Conservation (phyloP, 176 grass and related monocot genomes). For the Sorghum bicolor region DNA sequence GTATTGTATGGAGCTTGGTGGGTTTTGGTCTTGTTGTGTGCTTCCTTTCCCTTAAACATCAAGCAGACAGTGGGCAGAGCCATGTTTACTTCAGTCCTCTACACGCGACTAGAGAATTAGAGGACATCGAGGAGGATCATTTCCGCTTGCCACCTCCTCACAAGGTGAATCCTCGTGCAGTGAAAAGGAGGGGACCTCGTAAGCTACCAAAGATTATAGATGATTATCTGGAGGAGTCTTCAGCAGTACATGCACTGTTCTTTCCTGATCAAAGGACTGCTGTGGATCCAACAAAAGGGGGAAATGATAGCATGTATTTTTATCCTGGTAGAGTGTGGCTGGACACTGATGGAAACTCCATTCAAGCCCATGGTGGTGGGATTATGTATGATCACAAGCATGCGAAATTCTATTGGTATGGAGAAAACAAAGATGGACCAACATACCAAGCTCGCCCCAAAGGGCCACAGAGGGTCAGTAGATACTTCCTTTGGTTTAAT, state of each 20-base stretch:
- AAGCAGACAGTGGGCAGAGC: conserved; percentile 30
- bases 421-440: conserved; percentile 84
- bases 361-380: conserved; percentile 95
- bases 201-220: conserved; percentile 42
- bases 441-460: conserved; percentile 63
- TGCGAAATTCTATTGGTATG: conserved; percentile 84
- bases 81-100: conserved; percentile 28
- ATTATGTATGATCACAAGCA: conserved; percentile 64
- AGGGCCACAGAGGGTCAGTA: conserved; percentile 56
- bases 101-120: conserved; percentile 47
- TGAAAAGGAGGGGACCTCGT: conserved; percentile 54
- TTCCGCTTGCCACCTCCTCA: conserved; percentile 60
- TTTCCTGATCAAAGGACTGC: conserved; percentile 55
- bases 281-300: conserved; percentile 33
- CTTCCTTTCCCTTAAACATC: conserved; percentile 38
- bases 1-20: conserved; percentile 56
- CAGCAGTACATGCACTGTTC: conserved; percentile 65
- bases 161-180: conserved; percentile 66
- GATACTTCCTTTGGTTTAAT: background rate
- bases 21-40: conserved; percentile 48
- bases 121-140: conserved; percentile 64
- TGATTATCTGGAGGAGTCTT: conserved; percentile 87
- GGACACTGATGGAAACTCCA: conserved; percentile 77
- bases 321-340: conserved; percentile 80
- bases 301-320: conserved; percentile 58